Conservation (phyloP, 371 early-diverging fungal genomes). For the Rhizopus arrhizus region DNA sequence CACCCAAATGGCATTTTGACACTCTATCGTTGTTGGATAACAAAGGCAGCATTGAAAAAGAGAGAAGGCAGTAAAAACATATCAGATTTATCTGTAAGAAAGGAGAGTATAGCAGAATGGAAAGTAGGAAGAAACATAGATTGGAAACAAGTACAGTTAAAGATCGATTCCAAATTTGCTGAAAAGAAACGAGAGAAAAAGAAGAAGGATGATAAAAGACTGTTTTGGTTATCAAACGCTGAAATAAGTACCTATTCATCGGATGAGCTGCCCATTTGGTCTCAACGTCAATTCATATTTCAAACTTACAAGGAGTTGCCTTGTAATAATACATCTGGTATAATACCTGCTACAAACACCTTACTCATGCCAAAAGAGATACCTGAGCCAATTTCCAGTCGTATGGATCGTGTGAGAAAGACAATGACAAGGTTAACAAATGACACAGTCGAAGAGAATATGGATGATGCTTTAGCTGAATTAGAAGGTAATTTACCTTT, state of each 20-base stretch:
- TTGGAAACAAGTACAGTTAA: conserved; percentile 45
- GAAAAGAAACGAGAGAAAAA: conserved; percentile 7
- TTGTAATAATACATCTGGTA: conserved; percentile 20
- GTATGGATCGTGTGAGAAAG: conserved; percentile 46
- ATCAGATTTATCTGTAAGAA: conserved; percentile 50
- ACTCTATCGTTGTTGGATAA: conserved; percentile 62
- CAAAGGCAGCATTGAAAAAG: conserved; percentile 49
- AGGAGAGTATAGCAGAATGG: conserved; percentile 68
- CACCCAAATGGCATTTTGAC: conserved; percentile 62
- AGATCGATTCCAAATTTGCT: not conserved
- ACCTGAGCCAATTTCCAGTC: conserved; percentile 53
- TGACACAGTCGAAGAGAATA: conserved; percentile 34
- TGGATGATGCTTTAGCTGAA: conserved; percentile 54
- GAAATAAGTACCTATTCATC: conserved; percentile 58
- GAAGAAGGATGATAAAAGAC: conserved; percentile 21
- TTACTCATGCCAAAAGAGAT: conserved; percentile 52
- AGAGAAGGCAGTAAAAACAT: conserved; percentile 54
- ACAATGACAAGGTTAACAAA: conserved; percentile 35
- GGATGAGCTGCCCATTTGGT: conserved; percentile 57
- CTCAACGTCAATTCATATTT: conserved; percentile 54
- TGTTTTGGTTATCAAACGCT: conserved; percentile 54
- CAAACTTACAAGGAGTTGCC: conserved; percentile 44
- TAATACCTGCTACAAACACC: conserved; percentile 43
- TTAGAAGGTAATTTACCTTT: conserved; percentile 29
- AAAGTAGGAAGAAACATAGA: conserved; percentile 50